phyloP scores from a whole-genome alignment of 805 yeast species.

The Yamadazyma scolyti region DNA sequence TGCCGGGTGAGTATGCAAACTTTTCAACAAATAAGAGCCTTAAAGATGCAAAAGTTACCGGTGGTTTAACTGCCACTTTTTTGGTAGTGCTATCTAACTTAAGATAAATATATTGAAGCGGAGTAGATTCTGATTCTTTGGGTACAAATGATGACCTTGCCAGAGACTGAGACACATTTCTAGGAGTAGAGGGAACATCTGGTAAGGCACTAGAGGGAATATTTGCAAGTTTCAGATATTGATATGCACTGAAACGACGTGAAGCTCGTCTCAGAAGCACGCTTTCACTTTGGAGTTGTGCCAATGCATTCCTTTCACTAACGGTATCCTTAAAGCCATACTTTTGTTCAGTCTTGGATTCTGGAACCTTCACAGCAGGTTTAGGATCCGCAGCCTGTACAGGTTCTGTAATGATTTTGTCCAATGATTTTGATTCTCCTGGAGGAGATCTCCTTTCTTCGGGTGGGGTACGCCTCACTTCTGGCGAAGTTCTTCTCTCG shows the following conservation, averaged over 20 bases:
- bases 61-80: conserved; percentile 44
- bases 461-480: too few relatives aligned
- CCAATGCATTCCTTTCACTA: conserved; percentile 8
- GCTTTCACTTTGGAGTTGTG: conserved; percentile 13
- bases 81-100: conserved; percentile 52
- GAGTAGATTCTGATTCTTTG: too few relatives aligned
- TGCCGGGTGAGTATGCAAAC: conserved; percentile 78
- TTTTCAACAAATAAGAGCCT: conserved; percentile 79
- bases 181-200: conserved; percentile 3
- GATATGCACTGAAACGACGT: conserved; percentile 89
- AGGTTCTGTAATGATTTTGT: too few relatives aligned
- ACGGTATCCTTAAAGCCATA: conserved; percentile 1
- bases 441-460: background rate
- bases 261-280: conserved; percentile 84
- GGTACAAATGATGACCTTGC: too few relatives aligned
- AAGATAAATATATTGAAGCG: conserved; percentile 41
- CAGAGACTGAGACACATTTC: too few relatives aligned
- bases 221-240: conserved; percentile 70
- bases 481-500: too few relatives aligned
- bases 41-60: conserved; percentile 49
- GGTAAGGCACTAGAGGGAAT: conserved; percentile 13
- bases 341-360: too few relatives aligned
- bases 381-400: too few relatives aligned
- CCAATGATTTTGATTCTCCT: too few relatives aligned
- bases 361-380: too few relatives aligned